Conservation (phyloP, 2,329 filamentous ascomycete species). For the Coniosporium tulheliwenetii region DNA sequence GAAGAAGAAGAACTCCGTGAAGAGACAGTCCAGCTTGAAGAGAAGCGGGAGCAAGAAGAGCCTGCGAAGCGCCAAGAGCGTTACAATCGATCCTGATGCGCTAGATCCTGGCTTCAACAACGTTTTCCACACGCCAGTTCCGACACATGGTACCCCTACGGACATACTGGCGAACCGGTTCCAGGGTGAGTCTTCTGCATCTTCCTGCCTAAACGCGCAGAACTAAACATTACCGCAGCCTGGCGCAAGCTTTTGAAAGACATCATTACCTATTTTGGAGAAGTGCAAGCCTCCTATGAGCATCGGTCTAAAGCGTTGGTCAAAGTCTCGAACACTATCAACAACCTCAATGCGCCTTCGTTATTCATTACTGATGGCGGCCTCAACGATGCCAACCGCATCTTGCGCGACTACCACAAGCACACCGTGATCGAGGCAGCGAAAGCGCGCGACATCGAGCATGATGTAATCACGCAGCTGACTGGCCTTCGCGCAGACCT, state of each 20-base stretch:
- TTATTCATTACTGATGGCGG: slow-evolving; percentile 68
- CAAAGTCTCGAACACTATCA: slow-evolving; percentile 71
- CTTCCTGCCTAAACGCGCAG: not conserved
- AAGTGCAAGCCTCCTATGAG: slow-evolving; percentile 82
- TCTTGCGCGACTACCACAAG: slow-evolving; percentile 71
- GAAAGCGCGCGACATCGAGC: slow-evolving; percentile 81
- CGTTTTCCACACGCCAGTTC: slow-evolving; percentile 79
- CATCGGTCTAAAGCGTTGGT: slow-evolving; percentile 64
- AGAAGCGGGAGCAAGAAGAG: slow-evolving; percentile 69
- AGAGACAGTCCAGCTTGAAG: slow-evolving; percentile 56
- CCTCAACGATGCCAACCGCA: slow-evolving; percentile 72
- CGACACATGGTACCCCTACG: slow-evolving; percentile 73
- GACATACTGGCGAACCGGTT: slow-evolving; percentile 78
- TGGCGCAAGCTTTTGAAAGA: slow-evolving; percentile 96
- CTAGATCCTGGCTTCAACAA: slow-evolving; percentile 45
- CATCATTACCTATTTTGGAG: slow-evolving; percentile 82
- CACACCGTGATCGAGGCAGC: slow-evolving; percentile 64
- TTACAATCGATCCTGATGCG: slow-evolving; percentile 52
- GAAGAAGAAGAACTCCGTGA: slow-evolving; percentile 75
- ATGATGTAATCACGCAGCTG: slow-evolving; percentile 77
- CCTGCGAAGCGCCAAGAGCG: slow-evolving; percentile 71
- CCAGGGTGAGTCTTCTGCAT: slow-evolving; percentile 45
- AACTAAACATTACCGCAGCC: slow-evolving; percentile 32
- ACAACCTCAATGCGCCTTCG: slow-evolving; percentile 60
- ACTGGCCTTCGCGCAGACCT: slow-evolving; percentile 77